Evolutionary conservation across 306 rosid genomes (phyloP).

Genomic region (Aeschynomene evenia): DNA sequence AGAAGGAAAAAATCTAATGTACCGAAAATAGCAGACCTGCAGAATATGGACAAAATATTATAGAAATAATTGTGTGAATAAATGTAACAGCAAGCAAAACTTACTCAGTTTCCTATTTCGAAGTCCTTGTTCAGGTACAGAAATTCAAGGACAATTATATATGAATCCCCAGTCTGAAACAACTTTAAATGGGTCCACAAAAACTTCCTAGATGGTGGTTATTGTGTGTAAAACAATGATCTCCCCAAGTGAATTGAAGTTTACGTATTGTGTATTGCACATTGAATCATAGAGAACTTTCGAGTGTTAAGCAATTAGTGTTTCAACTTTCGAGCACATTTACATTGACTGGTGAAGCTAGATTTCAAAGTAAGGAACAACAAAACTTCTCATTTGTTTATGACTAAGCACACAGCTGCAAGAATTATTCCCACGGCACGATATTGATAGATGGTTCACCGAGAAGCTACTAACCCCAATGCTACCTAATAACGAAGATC

Average conservation of each 20-base stretch:
- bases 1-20: constrained; percentile 82
- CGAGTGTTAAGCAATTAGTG: background rate
- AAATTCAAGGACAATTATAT: background rate
- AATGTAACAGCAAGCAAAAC: background rate
- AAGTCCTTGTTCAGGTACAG: background rate
- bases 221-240: background rate
- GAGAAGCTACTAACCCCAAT: constrained; percentile 14
- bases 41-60: constrained; percentile 16
- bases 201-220: constrained; percentile 13
- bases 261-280: background rate
- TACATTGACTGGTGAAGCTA: constrained; percentile 1
- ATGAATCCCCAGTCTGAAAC: background rate
- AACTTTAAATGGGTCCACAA: constrained; percentile 5
- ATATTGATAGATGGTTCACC: constrained; percentile 12
- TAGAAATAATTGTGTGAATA: background rate
- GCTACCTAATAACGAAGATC: constrained; percentile 4
- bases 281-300: background rate
- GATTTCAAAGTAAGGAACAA: constrained; percentile 2
- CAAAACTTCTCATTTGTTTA: background rate
- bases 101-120: background rate
- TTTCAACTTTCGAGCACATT: background rate
- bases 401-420: background rate
- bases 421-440: constrained; percentile 23
- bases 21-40: constrained; percentile 95
- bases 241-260: background rate